phyloP scores from a whole-genome alignment of 345 rosid species.

The Capsella bursapastoris region DNA sequence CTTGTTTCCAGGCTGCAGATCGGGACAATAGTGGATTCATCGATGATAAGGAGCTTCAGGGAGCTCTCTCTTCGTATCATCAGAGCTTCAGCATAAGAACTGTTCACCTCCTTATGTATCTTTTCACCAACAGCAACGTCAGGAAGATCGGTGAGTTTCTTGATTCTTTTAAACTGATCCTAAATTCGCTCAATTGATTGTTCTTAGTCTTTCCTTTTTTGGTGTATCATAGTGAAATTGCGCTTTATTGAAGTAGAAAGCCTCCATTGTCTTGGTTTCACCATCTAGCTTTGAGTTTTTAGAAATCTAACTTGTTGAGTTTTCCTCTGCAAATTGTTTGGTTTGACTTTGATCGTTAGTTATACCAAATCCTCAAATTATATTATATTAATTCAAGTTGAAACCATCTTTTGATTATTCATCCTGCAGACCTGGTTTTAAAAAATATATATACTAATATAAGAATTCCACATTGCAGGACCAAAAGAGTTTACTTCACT shows the following conservation, averaged over 20 bases:
- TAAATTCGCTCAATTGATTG: not conserved
- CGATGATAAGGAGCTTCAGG: constrained; percentile 88
- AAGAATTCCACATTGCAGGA: constrained; percentile 50
- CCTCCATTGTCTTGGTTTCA: not conserved
- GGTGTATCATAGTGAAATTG: constrained; percentile 8
- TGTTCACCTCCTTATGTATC: constrained; percentile 84
- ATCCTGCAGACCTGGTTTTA: constrained; percentile 17
- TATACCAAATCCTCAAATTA: constrained; percentile 3
- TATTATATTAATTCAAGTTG: constrained; percentile 1
- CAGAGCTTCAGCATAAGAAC: constrained; percentile 91
- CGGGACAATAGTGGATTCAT: constrained; percentile 87
- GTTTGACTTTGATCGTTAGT: constrained; percentile 32
- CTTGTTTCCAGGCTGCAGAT: constrained; percentile 85
- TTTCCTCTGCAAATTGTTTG: not conserved
- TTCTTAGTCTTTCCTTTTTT: not conserved
- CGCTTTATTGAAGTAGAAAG: not conserved
- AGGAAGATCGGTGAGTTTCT: constrained; percentile 78
- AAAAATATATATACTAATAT: not conserved
- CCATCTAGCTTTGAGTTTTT: constrained; percentile 18
- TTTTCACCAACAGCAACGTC: constrained; percentile 73
- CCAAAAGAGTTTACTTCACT: constrained; percentile 81
- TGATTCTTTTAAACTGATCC: not conserved
- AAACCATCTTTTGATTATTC: not conserved
- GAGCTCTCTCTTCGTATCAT: constrained; percentile 75
- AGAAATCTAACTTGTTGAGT: not conserved